phyloP scores from a whole-genome alignment of 805 yeast species.

The Scheffersomyces lignosus region DNA sequence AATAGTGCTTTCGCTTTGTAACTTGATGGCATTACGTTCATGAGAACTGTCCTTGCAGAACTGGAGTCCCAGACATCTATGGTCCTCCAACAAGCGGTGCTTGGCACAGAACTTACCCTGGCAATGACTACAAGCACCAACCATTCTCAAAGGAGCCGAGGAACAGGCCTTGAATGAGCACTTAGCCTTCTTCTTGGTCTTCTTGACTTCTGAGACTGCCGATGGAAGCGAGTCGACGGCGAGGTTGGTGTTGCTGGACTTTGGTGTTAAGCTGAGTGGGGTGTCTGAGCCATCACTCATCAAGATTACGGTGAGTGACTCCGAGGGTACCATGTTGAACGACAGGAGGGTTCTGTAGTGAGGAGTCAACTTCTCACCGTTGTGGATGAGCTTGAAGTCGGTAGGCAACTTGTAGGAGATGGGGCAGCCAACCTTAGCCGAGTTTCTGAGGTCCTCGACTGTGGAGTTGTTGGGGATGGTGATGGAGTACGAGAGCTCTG shows the following conservation, averaged over 20 bases:
- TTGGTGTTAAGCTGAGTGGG: conserved; percentile 12
- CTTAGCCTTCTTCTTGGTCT: conserved; percentile 40
- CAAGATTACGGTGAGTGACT: conserved; percentile 20
- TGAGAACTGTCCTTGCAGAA: conserved; percentile 80
- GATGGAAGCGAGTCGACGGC: conserved; percentile 13
- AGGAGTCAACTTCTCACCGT: conserved; percentile 40
- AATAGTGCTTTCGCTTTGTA: conserved; percentile 83
- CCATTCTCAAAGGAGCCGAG: conserved; percentile 61
- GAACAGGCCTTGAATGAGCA: conserved; percentile 61
- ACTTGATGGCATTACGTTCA: conserved; percentile 78
- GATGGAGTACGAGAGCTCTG: conserved; percentile 44
- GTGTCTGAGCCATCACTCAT: conserved; percentile 28
- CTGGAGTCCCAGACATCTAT: conserved; percentile 73
- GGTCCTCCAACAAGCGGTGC: conserved; percentile 85
- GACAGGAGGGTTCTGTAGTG: conserved; percentile 19
- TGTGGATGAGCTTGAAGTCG: conserved; percentile 39
- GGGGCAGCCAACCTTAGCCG: conserved; percentile 41
- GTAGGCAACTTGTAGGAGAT: conserved; percentile 29
- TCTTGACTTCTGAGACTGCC: conserved; percentile 16
- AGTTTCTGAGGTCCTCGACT: conserved; percentile 49
- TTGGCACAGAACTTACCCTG: conserved; percentile 83
- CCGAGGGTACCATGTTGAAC: conserved; percentile 17
- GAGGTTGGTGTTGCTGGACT: conserved; percentile 5
- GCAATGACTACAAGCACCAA: conserved; percentile 85
- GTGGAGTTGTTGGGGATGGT: conserved; percentile 54